Conservation (phyloP, 257 asterid species). For the Solanum boliviense region DNA sequence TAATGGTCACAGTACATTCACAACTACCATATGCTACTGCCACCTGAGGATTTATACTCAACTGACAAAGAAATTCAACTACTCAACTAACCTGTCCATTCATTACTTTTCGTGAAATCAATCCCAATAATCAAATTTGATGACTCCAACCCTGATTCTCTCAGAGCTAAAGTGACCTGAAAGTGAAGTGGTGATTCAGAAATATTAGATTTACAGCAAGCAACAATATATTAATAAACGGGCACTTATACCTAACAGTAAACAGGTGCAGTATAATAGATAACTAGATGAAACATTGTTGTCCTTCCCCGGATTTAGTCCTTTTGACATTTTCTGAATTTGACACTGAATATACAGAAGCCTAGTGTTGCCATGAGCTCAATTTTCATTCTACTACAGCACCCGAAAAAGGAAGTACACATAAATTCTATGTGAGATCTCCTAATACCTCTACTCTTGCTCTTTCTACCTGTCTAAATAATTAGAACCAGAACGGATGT, state of each 20-base stretch:
- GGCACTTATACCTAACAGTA: not conserved
- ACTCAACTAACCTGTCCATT: constrained; percentile 67
- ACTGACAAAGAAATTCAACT: not conserved
- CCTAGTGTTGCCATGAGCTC: not conserved
- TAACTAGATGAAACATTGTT: not conserved
- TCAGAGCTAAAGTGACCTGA: constrained; percentile 65
- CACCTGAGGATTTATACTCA: not conserved
- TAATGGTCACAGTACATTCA: not conserved
- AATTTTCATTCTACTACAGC: not conserved
- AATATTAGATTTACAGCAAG: not conserved
- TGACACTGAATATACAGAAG: not conserved
- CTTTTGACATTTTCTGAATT: not conserved
- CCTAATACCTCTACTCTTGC: not conserved
- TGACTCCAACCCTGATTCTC: constrained; percentile 80
- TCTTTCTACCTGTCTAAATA: not conserved
- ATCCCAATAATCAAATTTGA: constrained; percentile 75
- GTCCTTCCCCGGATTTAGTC: not conserved
- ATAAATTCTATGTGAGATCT: not conserved
- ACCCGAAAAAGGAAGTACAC: not conserved
- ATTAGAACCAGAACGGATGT: not conserved
- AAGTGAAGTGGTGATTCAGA: constrained; percentile 7
- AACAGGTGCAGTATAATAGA: not conserved
- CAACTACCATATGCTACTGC: not conserved
- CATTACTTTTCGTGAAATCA: constrained; percentile 84
- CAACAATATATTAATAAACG: not conserved